These are phyloP conservation scores for Leptodermis oblonga DNA, from an alignment of 257 asterid genomes.

Conservation along the genomic window DNA sequence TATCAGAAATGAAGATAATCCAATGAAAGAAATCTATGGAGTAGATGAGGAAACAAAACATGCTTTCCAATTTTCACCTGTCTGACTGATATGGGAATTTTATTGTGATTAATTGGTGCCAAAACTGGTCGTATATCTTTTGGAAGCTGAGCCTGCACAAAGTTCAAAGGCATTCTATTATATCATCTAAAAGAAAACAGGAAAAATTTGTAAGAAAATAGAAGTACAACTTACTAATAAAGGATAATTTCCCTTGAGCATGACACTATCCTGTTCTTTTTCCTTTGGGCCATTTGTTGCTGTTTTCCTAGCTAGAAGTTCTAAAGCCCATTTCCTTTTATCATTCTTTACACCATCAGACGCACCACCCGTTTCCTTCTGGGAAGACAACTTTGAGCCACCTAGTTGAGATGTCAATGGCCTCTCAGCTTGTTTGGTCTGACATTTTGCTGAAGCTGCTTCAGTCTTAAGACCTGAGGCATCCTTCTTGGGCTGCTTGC, in stretches of 20 bases:
- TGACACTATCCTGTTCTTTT: slow-evolving; percentile 45
- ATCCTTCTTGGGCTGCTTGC: slow-evolving; percentile 37
- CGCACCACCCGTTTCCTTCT: slow-evolving; percentile 38
- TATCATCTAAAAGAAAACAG: slow-evolving; percentile 16
- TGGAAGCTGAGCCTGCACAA: slow-evolving; percentile 85
- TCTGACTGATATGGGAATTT: slow-evolving; percentile 68
- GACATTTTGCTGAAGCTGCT: slow-evolving; percentile 34
- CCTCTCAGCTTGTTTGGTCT: slow-evolving; percentile 34
- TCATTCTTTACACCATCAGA: slow-evolving; percentile 53
- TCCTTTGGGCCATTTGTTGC: slow-evolving; percentile 49
- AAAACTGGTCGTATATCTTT: slow-evolving; percentile 90
- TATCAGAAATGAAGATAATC: neutral
- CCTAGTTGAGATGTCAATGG: slow-evolving; percentile 24
- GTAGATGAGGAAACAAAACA: slow-evolving; percentile 13
- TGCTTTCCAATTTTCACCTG: slow-evolving; percentile 53
- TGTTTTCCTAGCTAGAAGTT: slow-evolving; percentile 81
- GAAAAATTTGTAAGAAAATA: slow-evolving; percentile 18
- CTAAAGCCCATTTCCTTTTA: slow-evolving; percentile 93
- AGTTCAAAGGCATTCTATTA: slow-evolving; percentile 13
- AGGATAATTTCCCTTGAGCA: slow-evolving; percentile 65
- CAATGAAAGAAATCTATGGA: slow-evolving; percentile 2
- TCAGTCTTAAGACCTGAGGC: slow-evolving; percentile 37
- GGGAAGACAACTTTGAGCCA: slow-evolving; percentile 31
- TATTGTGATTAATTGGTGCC: slow-evolving; percentile 72
- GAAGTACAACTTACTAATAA: slow-evolving; percentile 53